phyloP scores from a whole-genome alignment of 306 rosid species.

The Cucurbita pepo region DNA sequence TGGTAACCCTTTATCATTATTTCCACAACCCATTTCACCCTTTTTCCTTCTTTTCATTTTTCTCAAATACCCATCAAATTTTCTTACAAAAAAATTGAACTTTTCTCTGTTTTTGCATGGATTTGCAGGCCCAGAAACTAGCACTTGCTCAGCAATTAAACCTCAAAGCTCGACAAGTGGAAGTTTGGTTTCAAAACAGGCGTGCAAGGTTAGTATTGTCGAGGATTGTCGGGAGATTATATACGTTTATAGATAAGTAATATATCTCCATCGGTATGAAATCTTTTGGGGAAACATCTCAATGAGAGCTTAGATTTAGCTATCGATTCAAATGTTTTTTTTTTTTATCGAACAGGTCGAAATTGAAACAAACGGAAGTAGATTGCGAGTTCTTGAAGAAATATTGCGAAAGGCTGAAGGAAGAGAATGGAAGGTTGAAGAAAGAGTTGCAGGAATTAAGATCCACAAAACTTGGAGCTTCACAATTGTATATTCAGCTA shows the following conservation, averaged over 20 bases:
- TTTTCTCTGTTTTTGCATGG: not conserved
- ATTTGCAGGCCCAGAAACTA: constrained; percentile 51
- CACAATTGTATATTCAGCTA: constrained; percentile 21
- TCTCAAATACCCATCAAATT: not conserved
- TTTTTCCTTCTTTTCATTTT: not conserved
- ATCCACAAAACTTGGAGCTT: constrained; percentile 20
- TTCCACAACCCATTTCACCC: not conserved
- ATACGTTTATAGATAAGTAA: too few relatives aligned
- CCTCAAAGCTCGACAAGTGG: constrained; percentile 68
- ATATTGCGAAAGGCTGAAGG: constrained; percentile 40
- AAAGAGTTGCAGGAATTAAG: constrained; percentile 50
- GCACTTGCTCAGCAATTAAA: constrained; percentile 56
- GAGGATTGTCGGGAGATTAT: too few relatives aligned
- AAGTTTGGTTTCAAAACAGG: constrained; percentile 93
- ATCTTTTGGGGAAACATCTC: too few relatives aligned
- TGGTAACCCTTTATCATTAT: constrained; percentile 11
- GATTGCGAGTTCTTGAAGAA: constrained; percentile 66
- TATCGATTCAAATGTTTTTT: too few relatives aligned
- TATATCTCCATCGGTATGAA: too few relatives aligned
- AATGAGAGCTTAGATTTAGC: too few relatives aligned
- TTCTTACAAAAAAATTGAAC: not conserved
- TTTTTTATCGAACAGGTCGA: constrained; percentile 34
- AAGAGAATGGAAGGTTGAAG: constrained; percentile 63
- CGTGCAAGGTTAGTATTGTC: constrained; percentile 46
- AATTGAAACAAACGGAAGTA: constrained; percentile 69